Evolutionary conservation across 495 filamentous ascomycete species (phyloP).

Genomic region (Apiosordaria backusii): DNA sequence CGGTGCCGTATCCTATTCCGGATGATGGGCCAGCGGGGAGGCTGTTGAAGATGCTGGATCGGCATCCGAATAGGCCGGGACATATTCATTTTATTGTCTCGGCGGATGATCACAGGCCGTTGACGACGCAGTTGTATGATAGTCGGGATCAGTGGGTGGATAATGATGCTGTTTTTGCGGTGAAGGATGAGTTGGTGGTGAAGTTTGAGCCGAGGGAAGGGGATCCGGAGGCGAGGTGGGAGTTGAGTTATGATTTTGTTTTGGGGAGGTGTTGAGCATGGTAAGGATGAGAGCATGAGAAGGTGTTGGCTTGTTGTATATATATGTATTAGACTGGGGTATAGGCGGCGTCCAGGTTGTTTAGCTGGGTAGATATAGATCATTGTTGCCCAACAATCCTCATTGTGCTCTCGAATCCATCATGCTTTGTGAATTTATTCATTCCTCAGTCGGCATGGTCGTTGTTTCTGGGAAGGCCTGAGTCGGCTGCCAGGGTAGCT

Average conservation of each 20-base stretch:
- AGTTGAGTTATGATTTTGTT: constrained; percentile 55
- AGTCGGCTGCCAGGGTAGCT: too few species aligned
- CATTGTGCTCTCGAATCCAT: too few species aligned
- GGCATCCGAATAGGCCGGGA: constrained; percentile 68
- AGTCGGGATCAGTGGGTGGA: constrained; percentile 56
- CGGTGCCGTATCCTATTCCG: constrained; percentile 70
- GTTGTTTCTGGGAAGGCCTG: too few species aligned
- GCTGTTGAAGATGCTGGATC: constrained; percentile 56
- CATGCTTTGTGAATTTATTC: too few species aligned
- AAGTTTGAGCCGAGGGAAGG: constrained; percentile 58
- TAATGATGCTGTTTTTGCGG: constrained; percentile 72
- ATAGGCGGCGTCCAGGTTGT: neutral
- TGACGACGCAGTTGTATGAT: constrained; percentile 76
- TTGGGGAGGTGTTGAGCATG: constrained; percentile 29
- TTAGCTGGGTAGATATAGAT: neutral
- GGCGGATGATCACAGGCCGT: constrained; percentile 40
- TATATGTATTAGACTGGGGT: neutral
- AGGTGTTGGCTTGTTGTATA: neutral
- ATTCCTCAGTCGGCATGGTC: too few species aligned
- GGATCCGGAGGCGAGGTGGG: constrained; percentile 58
- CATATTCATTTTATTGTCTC: constrained; percentile 69
- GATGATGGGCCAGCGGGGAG: constrained; percentile 58
- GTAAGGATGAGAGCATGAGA: too few species aligned
- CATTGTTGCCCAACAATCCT: too few species aligned
- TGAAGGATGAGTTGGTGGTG: constrained; percentile 70